Base-by-base conservation (phyloP, 2,329 filamentous ascomycete genomes). In the Fusarium austroafricanum region DNA sequence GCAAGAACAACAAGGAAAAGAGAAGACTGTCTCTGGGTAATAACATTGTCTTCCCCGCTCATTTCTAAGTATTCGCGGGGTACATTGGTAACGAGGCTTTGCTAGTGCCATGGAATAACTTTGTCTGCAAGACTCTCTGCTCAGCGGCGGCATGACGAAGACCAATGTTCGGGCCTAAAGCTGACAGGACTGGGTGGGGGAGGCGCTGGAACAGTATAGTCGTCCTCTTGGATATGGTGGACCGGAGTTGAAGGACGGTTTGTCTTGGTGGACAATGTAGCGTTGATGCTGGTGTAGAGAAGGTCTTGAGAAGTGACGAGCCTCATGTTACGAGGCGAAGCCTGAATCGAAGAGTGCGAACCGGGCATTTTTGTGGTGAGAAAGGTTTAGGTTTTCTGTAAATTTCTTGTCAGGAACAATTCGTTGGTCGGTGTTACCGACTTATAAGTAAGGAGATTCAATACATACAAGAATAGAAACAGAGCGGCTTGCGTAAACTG, bases 111-210 rank as follows among this genome's bases (percentile, higher is more conserved):
- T 64, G 56, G 28, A 54, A 64, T 55, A 38, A 50, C 37, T 42
- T 55, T 29, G 40, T 60, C 44, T 38, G 18, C 33, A 55, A 57
- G 59, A 58, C 46, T 65, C 40, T 57, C 37, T 55, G 45, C 60
- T 75, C 67, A 78, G 58, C 71, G 75, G 53, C 71, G 75, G 44
- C 68, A 66, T 44, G 76, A 74, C 35, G 78, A 76, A 53, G 83
- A 80, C 86, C 87, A 88, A 75, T 85, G 82, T 58, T 89, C 86
- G 23, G 79, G 77, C 29, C 85, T 83, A 73, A 89, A 89, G 78
- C 85, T 86, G 74, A 90, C 86, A 10, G 88, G 88, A 70, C 86
- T 89, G 14, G 88, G 87, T 20, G 88, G 88, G 14, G 88, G 88
- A 39, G 88, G 86, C 15, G 88, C 87, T n/a, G 88, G 88, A 20